Conservation (phyloP, 1,284 basidiomycete genomes). For the Coniferiporia weirii region DNA sequence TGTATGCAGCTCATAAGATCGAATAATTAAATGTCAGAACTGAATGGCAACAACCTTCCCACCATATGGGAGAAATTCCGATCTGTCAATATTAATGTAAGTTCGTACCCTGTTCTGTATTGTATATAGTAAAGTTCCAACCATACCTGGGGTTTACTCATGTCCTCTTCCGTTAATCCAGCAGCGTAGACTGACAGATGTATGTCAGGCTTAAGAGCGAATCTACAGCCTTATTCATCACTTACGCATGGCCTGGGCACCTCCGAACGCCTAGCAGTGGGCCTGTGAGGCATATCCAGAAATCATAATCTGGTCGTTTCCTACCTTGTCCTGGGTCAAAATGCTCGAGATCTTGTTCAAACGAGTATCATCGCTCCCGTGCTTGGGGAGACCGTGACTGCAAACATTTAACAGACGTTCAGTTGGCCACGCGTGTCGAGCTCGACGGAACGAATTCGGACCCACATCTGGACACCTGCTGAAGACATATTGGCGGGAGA, state of each 20-base stretch:
- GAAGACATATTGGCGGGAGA: conserved; percentile 15
- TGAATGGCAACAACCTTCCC: conserved; percentile 57
- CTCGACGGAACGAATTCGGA: not conserved
- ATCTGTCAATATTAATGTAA: conserved; percentile 42
- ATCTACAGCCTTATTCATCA: conserved; percentile 13
- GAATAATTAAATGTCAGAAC: not conserved
- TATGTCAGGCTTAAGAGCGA: conserved; percentile 7
- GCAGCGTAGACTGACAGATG: conserved; percentile 63
- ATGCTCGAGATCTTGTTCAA: conserved; percentile 69
- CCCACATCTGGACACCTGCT: conserved; percentile 21
- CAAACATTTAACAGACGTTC: not conserved
- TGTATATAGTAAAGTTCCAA: not conserved
- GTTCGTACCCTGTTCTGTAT: not conserved
- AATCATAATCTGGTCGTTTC: not conserved
- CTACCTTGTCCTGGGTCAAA: conserved; percentile 67
- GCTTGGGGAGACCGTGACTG: conserved; percentile 20
- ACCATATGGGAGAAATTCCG: conserved; percentile 82
- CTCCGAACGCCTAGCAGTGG: conserved; percentile 52
- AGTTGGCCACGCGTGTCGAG: not conserved
- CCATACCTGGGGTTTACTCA: conserved; percentile 73
- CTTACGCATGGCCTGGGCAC: conserved; percentile 79
- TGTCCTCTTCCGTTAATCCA: conserved; percentile 71
- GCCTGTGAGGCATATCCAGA: not conserved
- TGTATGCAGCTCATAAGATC: conserved; percentile 21
- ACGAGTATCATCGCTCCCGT: conserved; percentile 26